Evolutionary conservation across 176 grass and related monocot genomes (phyloP).

Genomic region (Areca catechu): DNA sequence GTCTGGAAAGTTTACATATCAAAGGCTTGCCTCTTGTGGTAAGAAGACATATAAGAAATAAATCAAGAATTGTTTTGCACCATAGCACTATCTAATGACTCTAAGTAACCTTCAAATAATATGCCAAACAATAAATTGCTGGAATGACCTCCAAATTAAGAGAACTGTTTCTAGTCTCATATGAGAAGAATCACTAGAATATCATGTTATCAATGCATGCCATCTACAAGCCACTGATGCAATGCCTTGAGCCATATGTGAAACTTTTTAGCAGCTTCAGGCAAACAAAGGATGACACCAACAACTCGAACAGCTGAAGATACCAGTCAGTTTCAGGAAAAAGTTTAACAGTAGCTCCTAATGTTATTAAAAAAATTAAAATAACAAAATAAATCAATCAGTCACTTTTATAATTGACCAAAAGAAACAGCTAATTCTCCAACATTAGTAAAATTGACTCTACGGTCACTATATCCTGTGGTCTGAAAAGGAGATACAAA

Average conservation of each 20-base stretch:
- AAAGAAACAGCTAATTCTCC: constrained; percentile 56
- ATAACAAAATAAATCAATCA: no score
- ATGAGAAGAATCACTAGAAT: constrained; percentile 35
- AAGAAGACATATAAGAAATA: constrained; percentile 60
- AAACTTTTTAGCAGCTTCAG: constrained; percentile 82
- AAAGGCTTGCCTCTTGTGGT: constrained; percentile 92
- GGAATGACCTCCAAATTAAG: constrained; percentile 50
- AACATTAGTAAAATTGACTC: constrained; percentile 67
- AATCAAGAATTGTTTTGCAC: constrained; percentile 38
- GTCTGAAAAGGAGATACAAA: constrained; percentile 73
- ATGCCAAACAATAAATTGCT: constrained; percentile 40
- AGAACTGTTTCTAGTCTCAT: constrained; percentile 31
- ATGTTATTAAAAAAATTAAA: no score
- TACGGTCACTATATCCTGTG: constrained; percentile 52
- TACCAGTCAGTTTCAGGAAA: constrained; percentile 32
- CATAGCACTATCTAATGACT: constrained; percentile 53
- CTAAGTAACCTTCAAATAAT: constrained; percentile 73
- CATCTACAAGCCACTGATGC: constrained; percentile 73
- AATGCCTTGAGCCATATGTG: constrained; percentile 83
- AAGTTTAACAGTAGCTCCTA: background rate
- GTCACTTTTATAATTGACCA: no score
- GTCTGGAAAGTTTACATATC: constrained; percentile 36
- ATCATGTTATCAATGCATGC: constrained; percentile 76
- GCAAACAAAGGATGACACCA: constrained; percentile 58
- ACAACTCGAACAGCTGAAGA: constrained; percentile 93